A percentile compares a stretch with the other conserved stretches of the same genome.
Conservation (phyloP, 2,329 filamentous ascomycete species). For the Sporothrix schenckii region DNA sequence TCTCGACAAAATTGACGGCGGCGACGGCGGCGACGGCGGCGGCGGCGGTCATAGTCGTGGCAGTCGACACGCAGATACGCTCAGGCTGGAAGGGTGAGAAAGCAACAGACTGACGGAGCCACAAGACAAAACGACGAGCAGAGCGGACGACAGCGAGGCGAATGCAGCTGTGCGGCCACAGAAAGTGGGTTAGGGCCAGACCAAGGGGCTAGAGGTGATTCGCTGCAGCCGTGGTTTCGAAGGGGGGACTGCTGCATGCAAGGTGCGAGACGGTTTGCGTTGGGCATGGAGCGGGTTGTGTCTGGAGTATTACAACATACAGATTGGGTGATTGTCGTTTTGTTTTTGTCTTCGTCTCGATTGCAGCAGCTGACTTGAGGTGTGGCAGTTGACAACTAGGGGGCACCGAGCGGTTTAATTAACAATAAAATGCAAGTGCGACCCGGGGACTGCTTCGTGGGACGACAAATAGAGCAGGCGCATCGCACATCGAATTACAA, state of each 20-base stretch:
- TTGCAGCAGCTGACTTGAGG: background rate
- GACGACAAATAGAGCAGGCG: background rate
- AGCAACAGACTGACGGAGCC: slow-evolving; percentile 10
- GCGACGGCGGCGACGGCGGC: slow-evolving; percentile 13
- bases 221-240: slow-evolving; percentile 16
- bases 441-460: background rate
- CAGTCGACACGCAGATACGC: background rate
- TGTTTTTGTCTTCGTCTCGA: background rate
- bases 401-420: background rate
- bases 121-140: slow-evolving; percentile 18
- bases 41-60: background rate
- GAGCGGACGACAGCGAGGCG: background rate
- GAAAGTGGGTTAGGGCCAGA: slow-evolving; percentile 33
- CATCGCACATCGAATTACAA: background rate
- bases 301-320: background rate
- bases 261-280: slow-evolving; percentile 23
- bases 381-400: background rate
- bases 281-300: slow-evolving; percentile 28
- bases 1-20: slow-evolving; percentile 1
- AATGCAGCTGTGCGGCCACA: background rate
- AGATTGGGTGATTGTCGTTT: background rate
- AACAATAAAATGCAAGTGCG: slow-evolving; percentile 17
- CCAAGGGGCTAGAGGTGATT: slow-evolving; percentile 29
- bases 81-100: background rate
- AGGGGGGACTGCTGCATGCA: slow-evolving; percentile 29